Percentiles rank a stretch among this genome's conserved stretches.
phyloP scores from a whole-genome alignment of 805 yeast species.

The Suhomyces faveliae region DNA sequence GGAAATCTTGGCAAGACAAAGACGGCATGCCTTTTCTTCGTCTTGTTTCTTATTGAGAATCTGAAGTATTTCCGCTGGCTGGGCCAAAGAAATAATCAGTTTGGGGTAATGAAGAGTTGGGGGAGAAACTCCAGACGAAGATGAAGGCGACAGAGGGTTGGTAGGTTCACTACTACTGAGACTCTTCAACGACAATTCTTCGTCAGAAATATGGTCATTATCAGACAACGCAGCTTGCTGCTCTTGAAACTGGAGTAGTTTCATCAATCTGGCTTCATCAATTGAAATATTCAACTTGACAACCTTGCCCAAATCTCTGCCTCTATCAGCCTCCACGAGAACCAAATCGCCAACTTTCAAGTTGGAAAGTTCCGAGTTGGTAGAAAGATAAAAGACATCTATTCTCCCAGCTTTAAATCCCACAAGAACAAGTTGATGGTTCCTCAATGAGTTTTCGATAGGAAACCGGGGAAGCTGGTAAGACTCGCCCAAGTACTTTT shows the following conservation, averaged over 20 bases:
- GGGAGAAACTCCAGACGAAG: conserved; percentile 31
- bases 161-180: conserved; percentile 6
- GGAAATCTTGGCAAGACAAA: conserved; percentile 58
- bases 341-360: conserved; percentile 64
- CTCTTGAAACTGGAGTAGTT: conserved; percentile 65
- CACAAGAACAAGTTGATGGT: conserved; percentile 53
- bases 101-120: conserved; percentile 63
- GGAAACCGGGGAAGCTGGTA: conserved; percentile 31
- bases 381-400: conserved; percentile 70
- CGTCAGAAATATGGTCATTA: conserved; percentile 14
- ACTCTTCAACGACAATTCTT: conserved; percentile 25
- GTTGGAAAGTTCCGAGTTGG: conserved; percentile 12
- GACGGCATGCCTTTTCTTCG: conserved; percentile 64
- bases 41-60: conserved; percentile 59
- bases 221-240: conserved; percentile 62
- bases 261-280: conserved; percentile 67
- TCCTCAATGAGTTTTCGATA: conserved; percentile 26
- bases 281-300: conserved; percentile 54
- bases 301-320: conserved; percentile 71
- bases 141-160: conserved; percentile 5
- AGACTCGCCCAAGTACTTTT: conserved; percentile 25
- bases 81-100: conserved; percentile 63
- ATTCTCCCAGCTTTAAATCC: conserved; percentile 77
- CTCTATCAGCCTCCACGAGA: conserved; percentile 82
- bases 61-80: conserved; percentile 57